A percentile compares a stretch with the other conserved stretches of the same genome.
Evolutionary conservation across 306 rosid species (phyloP).

Genomic region (Inga oerstediana): DNA sequence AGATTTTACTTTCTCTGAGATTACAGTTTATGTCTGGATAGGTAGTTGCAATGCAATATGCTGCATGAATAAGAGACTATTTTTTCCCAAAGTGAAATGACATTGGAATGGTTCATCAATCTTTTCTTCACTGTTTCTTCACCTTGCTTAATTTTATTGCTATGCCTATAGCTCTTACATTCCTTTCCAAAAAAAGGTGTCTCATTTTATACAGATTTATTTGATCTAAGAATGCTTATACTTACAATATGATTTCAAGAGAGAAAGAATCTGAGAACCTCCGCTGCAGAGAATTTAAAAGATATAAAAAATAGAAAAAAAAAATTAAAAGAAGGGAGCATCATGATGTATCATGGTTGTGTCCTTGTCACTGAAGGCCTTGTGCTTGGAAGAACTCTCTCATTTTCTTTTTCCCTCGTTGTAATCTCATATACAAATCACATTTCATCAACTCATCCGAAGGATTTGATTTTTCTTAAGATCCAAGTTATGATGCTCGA

Average conservation of each 20-base stretch:
- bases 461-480: conserved; percentile 31
- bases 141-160: conserved; percentile 28
- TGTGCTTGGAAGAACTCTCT: conserved; percentile 54
- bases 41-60: conserved; percentile 26
- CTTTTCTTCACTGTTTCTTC: conserved; percentile 12
- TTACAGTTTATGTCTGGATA: neutral
- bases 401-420: conserved; percentile 42
- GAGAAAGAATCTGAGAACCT: conserved; percentile 50
- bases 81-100: neutral
- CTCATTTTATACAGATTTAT: conserved; percentile 29
- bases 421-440: conserved; percentile 29
- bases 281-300: conserved; percentile 44
- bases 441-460: conserved; percentile 45
- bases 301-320: conserved; percentile 1
- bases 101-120: conserved; percentile 25
- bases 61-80: conserved; percentile 1
- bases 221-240: conserved; percentile 41
- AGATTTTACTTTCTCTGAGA: conserved; percentile 24
- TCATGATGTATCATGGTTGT: conserved; percentile 40
- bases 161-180: conserved; percentile 28
- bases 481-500: conserved; percentile 59
- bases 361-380: conserved; percentile 40
- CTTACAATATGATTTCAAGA: conserved; percentile 47
- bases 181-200: conserved; percentile 22
- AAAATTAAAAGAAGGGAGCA: conserved; percentile 35